These are phyloP conservation scores for Rhizophagus prolifer DNA, from an alignment of 192 early-diverging fungal genomes.

Conservation along the genomic window DNA sequence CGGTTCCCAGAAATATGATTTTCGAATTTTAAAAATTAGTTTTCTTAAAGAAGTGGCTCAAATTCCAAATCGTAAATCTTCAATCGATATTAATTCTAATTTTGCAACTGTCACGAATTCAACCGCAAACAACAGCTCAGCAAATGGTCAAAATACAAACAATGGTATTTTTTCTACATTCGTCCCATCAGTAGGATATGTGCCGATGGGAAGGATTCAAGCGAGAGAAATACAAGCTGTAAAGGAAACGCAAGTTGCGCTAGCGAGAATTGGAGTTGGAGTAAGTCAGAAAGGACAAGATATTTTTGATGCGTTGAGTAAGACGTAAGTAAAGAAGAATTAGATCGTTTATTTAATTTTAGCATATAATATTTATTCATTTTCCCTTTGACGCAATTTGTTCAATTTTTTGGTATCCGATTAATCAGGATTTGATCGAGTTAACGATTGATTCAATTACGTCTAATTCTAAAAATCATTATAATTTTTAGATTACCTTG, in stretches of 20 bases:
- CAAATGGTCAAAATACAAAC: constrained; percentile 22
- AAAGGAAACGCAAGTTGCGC: constrained; percentile 44
- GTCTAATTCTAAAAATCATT: background rate
- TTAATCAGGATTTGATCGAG: background rate
- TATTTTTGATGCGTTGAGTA: constrained; percentile 79
- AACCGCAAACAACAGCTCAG: background rate
- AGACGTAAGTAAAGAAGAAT: constrained; percentile 55
- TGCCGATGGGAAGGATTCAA: constrained; percentile 56
- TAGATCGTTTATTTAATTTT: background rate
- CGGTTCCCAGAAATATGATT: constrained; percentile 43
- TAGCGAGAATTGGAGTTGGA: constrained; percentile 73
- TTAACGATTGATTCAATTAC: background rate
- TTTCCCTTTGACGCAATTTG: background rate
- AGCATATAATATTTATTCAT: constrained; percentile 8
- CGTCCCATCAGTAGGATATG: constrained; percentile 41
- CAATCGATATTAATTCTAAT: constrained; percentile 12
- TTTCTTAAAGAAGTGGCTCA: constrained; percentile 57
- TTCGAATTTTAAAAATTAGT: constrained; percentile 59
- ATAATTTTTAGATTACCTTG: constrained; percentile 61
- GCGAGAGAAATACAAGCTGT: constrained; percentile 52
- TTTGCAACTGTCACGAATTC: background rate
- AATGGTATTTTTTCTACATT: constrained; percentile 38
- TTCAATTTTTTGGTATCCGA: background rate
- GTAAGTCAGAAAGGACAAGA: constrained; percentile 73
- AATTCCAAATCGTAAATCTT: constrained; percentile 27